These are phyloP conservation scores for Fraxinus velutina DNA, from an alignment of 305 asterid species.

Conservation along the genomic window DNA sequence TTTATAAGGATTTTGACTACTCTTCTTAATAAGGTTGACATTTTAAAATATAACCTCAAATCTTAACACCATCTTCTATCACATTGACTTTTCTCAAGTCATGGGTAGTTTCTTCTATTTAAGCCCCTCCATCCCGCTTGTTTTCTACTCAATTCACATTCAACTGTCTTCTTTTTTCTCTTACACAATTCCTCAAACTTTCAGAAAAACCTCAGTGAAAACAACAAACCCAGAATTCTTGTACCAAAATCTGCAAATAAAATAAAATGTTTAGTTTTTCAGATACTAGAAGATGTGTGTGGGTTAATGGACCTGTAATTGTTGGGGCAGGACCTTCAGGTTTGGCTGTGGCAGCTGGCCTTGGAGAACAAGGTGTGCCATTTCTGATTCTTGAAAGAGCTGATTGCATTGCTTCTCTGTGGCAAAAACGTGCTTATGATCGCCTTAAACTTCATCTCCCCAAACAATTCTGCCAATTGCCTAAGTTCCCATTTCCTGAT, in stretches of 20 bases:
- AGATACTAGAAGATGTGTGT: constrained; percentile 40
- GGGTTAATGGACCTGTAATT: constrained; percentile 56
- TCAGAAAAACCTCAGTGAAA: neutral
- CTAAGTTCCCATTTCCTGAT: constrained; percentile 46
- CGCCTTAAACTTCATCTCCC: constrained; percentile 63
- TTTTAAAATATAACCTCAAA: too few species aligned
- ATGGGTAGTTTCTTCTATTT: neutral
- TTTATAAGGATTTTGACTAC: too few species aligned
- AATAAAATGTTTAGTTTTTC: constrained; percentile 36
- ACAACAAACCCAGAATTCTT: neutral
- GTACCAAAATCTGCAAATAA: neutral
- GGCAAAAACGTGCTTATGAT: constrained; percentile 58
- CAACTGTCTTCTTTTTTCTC: neutral
- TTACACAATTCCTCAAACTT: neutral
- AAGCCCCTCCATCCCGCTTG: neutral
- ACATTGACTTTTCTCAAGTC: constrained; percentile 22
- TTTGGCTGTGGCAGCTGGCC: constrained; percentile 60
- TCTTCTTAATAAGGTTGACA: too few species aligned
- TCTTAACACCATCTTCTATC: neutral
- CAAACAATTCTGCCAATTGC: constrained; percentile 57
- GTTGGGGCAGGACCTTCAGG: constrained; percentile 45
- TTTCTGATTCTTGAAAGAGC: constrained; percentile 48
- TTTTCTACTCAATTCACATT: neutral
- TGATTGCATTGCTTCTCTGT: constrained; percentile 56
- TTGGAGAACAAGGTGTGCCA: constrained; percentile 45